Percentiles rank a stretch among this genome's conserved stretches.
phyloP scores from a whole-genome alignment of 768 basidiomycete species.

The Lactarius sanguifluus region DNA sequence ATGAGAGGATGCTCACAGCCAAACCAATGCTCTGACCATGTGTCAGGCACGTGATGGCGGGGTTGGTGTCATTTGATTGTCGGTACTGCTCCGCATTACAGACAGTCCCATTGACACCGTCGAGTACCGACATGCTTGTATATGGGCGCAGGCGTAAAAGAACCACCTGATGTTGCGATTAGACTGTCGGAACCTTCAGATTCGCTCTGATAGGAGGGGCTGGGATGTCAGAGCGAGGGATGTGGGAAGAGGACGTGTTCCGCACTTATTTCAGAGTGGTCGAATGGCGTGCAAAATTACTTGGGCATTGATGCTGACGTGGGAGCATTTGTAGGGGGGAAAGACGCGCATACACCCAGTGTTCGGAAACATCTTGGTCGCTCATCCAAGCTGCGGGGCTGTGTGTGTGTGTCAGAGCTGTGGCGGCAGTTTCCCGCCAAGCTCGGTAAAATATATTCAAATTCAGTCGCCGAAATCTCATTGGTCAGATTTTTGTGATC shows the following conservation, averaged over 20 bases:
- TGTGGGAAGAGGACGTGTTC: neutral
- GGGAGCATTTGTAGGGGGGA: no score
- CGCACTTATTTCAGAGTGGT: no score
- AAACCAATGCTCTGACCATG: conserved; percentile 41
- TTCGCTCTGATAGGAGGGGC: neutral
- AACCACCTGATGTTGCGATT: neutral
- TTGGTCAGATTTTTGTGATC: no score
- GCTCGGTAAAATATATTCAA: no score
- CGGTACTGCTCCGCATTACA: conserved; percentile 11
- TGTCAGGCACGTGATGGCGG: conserved; percentile 33
- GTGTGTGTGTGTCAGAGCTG: no score
- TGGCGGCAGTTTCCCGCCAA: no score
- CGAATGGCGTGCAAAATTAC: no score
- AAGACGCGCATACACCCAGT: no score
- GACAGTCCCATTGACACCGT: conserved; percentile 15
- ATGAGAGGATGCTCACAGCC: conserved; percentile 32
- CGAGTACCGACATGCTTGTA: conserved; percentile 1
- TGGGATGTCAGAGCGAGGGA: neutral
- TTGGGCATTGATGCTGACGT: no score
- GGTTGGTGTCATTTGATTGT: neutral
- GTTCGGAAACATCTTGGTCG: no score
- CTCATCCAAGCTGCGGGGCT: no score
- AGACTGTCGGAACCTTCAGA: neutral
- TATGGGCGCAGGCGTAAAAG: neutral
- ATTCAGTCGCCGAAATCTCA: no score